Evolutionary conservation across 371 early-diverging fungal genomes (phyloP), one percentile per base, ranked within the genome.

Genomic region (Apophysomyces trapeziformis): DNA sequence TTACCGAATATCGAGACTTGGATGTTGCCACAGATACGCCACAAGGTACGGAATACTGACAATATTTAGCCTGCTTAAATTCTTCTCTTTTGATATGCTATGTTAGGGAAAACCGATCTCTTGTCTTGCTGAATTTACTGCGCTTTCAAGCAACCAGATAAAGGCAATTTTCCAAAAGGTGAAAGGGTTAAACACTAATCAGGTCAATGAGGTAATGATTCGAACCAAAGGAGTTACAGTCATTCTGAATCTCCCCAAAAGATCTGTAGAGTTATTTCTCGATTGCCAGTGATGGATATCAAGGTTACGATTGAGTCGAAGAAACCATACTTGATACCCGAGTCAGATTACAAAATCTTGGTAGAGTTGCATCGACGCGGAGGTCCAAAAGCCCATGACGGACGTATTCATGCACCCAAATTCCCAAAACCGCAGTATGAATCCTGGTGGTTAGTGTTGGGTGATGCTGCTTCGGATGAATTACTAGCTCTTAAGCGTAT

Each of bases 341-440:
- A 78, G 41, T 71, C 85, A 7, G 72, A 65, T 4, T 88, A 85
- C 72, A 84, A 79, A 68, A 74, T 87, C 18, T 76, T 78, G 5
- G 60, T 89, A 26, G 68, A 77, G 26, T 63, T 86, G 38, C 63
- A 77, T 12, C 75, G 82, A 44, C 75, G 76, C 72, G 2, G 72
- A 37, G 68, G 66, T 35, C 59, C 66, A 9, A 62, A 64, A 16
- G 62, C 75, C 3, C 89, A 87, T 61, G 90, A 90, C 35, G 90
- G 89, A 9, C 79, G 88, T 5, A 80, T 91, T 7, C 74, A 90
- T 68, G 78, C 90, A 11, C 93, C 95, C 5, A 74, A 75, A 63
- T 96, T 96, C 71, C 93, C 95, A 7, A 97, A 98, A 72, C 79
- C 89, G 4, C 97, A 97, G 70, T 90, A 88, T 68, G 97, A 98